Evolutionary conservation across 2,329 filamentous ascomycete species (phyloP), one percentile per base, ranked within the genome.

Genomic region (Neofusicoccum parvum): DNA sequence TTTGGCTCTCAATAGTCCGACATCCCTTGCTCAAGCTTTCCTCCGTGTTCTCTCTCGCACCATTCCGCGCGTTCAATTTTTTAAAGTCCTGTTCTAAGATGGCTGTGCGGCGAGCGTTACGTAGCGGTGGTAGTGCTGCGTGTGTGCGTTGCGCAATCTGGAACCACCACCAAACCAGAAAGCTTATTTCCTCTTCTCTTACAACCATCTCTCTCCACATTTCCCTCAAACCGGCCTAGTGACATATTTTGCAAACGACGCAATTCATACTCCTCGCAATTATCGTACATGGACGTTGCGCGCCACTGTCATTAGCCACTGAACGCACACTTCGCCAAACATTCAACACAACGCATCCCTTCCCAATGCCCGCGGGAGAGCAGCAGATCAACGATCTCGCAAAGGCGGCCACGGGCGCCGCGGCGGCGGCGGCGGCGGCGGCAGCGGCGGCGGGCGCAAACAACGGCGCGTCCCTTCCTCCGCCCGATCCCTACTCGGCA

Each of bases 101-200:
- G 12, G 7, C 5, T 34, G 49, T 12, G 49, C 51, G 41, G 36
- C 54, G 41, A 11, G 39, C n/a, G 48, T 50, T 50, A 43, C 41
- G 54, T 37, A 41, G 53, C 53, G 10, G 53, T n/a, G n/a, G 34
- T 56, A 36, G 36, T 27, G 51, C 36, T 56, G 51, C 54, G 54
- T 45, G 10, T 32, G 39, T 20, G 41, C 36, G 54, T 58, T 58
- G 39, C 54, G 54, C 54, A 58, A 36, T 17, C 54, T 58, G 39
- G 54, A 58, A 58, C 37, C 54, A 58, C 23, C 23, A 32, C 23
- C 12, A 23, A 27, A 43, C 54, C 27, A 34, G 37, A 43, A 45
- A 59, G 54, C 54, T 59, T 59, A 20, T 58, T 45, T 45, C 23
- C 2, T 58, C 53, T 9, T 11, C 53, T 27, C 39, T 14, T 45